Evolutionary conservation across 1,139 yeast genomes (phyloP).

Genomic region (Hansenula lynferdii): DNA sequence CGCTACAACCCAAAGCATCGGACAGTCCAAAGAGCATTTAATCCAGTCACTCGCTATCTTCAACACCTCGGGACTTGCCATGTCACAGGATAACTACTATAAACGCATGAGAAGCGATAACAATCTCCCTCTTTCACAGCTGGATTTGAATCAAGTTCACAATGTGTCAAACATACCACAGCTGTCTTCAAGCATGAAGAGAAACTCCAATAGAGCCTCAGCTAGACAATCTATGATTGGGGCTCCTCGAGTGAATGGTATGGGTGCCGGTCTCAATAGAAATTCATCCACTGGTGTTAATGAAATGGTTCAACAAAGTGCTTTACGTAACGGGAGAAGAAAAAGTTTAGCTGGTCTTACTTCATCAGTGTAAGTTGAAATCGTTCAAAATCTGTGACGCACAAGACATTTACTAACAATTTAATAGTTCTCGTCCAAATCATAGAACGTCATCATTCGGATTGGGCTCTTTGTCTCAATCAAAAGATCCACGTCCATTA

Average conservation of each 20-base stretch:
- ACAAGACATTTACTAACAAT: not conserved
- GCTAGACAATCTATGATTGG: conserved; percentile 24
- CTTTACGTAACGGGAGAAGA: conserved; percentile 16
- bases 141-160: conserved; percentile 22
- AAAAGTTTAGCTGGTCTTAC: conserved; percentile 15
- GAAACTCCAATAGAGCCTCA: conserved; percentile 16
- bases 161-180: conserved; percentile 21
- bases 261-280: conserved; percentile 12
- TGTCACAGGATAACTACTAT: conserved; percentile 20
- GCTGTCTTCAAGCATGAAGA: conserved; percentile 18
- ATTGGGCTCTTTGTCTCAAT: conserved; percentile 16
- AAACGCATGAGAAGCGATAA: conserved; percentile 16
- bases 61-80: not conserved
- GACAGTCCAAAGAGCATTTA: too few species aligned
- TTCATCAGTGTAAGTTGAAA: conserved; percentile 6
- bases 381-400: too few species aligned
- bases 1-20: too few species aligned
- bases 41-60: not conserved
- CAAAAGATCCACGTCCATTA: conserved; percentile 69
- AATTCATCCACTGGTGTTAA: conserved; percentile 18
- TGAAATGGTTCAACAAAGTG: conserved; percentile 23
- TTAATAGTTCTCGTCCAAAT: conserved; percentile 7
- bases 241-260: conserved; percentile 15
- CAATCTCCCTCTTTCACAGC: conserved; percentile 16
- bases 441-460: conserved; percentile 20